Evolutionary conservation across 2,329 filamentous ascomycete species (phyloP).

Genomic region (Claviceps sp.): DNA sequence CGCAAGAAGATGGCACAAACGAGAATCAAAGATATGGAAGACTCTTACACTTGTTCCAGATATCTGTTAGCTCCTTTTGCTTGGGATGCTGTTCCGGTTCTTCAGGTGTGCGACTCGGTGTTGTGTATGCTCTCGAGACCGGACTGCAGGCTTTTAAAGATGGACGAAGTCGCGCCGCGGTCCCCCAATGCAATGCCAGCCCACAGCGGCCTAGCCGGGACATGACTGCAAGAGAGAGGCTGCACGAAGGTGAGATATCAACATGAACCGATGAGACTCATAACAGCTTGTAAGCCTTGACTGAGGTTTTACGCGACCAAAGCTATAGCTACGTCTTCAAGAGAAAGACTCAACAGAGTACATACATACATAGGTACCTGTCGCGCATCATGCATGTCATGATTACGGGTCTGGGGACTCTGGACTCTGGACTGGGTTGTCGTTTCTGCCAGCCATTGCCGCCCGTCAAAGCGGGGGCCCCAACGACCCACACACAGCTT

Average conservation of each 20-base stretch:
- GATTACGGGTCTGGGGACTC: background rate
- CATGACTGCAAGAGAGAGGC: constrained; percentile 12
- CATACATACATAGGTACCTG: no score
- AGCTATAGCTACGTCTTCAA: no score
- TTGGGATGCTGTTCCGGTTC: constrained; percentile 6
- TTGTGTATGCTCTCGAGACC: constrained; percentile 4
- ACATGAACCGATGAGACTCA: background rate
- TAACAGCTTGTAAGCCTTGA: background rate
- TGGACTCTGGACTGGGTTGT: background rate
- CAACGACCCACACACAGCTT: constrained; percentile 4
- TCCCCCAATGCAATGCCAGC: constrained; percentile 9
- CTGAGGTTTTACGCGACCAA: no score
- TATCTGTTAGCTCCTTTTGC: constrained; percentile 13
- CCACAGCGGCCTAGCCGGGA: constrained; percentile 13
- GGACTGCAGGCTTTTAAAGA: constrained; percentile 7
- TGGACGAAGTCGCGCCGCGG: background rate
- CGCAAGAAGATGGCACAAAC: background rate
- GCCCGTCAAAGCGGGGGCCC: background rate
- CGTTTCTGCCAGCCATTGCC: constrained; percentile 5
- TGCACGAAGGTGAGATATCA: background rate
- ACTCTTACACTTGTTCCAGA: constrained; percentile 20
- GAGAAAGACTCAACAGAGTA: background rate
- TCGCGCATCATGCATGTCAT: background rate
- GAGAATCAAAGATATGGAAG: no score
- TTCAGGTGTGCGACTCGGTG: background rate